Evolutionary conservation across 1,284 basidiomycete species (phyloP).

Genomic region (Ceratobasidium sp.): DNA sequence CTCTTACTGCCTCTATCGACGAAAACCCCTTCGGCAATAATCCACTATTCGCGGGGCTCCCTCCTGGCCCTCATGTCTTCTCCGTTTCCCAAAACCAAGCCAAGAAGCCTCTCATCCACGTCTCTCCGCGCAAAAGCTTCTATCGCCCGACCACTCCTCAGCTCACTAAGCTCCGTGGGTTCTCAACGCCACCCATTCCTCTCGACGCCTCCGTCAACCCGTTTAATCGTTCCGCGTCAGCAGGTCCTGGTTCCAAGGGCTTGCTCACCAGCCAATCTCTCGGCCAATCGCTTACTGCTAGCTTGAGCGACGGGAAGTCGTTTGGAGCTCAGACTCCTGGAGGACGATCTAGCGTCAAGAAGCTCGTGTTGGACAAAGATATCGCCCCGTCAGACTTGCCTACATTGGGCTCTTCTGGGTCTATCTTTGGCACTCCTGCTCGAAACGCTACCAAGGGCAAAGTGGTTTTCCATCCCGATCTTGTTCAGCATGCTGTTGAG

Average conservation of each 20-base stretch:
- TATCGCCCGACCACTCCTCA: constrained; percentile 58
- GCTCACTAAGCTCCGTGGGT: constrained; percentile 57
- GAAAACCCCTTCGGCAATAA: constrained; percentile 90
- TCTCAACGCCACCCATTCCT: constrained; percentile 58
- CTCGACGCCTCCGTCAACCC: constrained; percentile 50
- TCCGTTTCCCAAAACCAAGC: constrained; percentile 54
- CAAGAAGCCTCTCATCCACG: constrained; percentile 61
- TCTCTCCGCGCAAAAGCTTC: constrained; percentile 59
- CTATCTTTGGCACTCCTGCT: constrained; percentile 32
- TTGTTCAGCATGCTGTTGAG: constrained; percentile 39
- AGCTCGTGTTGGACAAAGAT: constrained; percentile 75
- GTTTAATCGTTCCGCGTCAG: constrained; percentile 38
- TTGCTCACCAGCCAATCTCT: constrained; percentile 25
- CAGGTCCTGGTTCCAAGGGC: constrained; percentile 1
- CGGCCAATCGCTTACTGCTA: constrained; percentile 34
- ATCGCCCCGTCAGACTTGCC: constrained; percentile 55
- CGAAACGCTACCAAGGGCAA: constrained; percentile 34
- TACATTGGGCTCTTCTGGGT: constrained; percentile 29
- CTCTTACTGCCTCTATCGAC: constrained; percentile 86
- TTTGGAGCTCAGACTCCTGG: constrained; percentile 62
- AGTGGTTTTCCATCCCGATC: constrained; percentile 41
- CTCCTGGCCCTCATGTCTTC: constrained; percentile 50
- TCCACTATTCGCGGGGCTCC: constrained; percentile 61
- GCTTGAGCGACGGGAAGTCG: constrained; percentile 66
- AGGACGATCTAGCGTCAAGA: constrained; percentile 89